A percentile compares a stretch with the other conserved stretches of the same genome.
Evolutionary conservation across 805 yeast species (phyloP).

Genomic region (Zygotorulaspora danielsina): DNA sequence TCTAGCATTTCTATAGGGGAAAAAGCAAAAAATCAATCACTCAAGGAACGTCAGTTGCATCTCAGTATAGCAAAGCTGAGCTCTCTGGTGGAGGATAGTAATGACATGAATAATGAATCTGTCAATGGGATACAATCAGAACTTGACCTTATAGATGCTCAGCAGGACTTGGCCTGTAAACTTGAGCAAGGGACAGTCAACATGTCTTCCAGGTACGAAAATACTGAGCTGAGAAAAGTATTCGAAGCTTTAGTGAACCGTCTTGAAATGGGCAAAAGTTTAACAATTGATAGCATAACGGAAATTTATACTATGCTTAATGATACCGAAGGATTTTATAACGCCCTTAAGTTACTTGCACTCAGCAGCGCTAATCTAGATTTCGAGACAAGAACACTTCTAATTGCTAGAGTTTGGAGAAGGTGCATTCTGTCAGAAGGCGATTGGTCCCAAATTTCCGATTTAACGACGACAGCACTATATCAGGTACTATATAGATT

Average conservation of each 20-base stretch:
- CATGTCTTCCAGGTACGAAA: constrained; percentile 23
- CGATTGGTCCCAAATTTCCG: constrained; percentile 43
- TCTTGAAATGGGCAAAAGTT: constrained; percentile 33
- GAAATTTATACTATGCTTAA: constrained; percentile 48
- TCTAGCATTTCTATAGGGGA: constrained; percentile 40
- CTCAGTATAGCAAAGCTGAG: constrained; percentile 71
- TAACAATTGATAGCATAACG: constrained; percentile 45
- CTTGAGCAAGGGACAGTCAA: constrained; percentile 23
- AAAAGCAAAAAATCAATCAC: constrained; percentile 39
- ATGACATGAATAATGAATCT: constrained; percentile 8
- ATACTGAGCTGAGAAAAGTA: constrained; percentile 22
- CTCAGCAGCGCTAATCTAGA: constrained; percentile 28
- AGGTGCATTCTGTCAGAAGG: constrained; percentile 55
- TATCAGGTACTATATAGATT: constrained; percentile 42
- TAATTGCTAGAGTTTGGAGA: constrained; percentile 50
- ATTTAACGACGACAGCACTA: constrained; percentile 41
- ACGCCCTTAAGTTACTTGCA: constrained; percentile 51
- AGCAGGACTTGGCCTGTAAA: constrained; percentile 38
- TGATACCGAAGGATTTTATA: constrained; percentile 36
- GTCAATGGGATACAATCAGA: constrained; percentile 48
- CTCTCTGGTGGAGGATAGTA: constrained; percentile 40
- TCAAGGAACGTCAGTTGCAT: constrained; percentile 44
- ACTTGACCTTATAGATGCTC: constrained; percentile 47
- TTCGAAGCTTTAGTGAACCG: constrained; percentile 25
- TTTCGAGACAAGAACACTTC: constrained; percentile 33